Base-by-base conservation (phyloP, 805 yeast genomes). In the Ogataea corticis region DNA sequence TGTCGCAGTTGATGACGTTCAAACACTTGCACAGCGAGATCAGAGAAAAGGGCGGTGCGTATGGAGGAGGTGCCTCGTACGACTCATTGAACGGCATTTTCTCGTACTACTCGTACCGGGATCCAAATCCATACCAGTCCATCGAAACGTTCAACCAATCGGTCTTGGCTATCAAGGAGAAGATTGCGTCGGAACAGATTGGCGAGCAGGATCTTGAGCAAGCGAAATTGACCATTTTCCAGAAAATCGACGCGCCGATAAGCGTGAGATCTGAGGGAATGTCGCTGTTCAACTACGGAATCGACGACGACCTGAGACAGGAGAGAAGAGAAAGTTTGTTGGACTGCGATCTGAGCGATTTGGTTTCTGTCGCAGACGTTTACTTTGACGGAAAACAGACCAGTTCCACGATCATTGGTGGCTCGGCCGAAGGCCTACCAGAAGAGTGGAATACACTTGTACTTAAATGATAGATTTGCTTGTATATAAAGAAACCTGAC, bases 11-110 rank as follows among this genome's bases (percentile, higher is more conserved):
- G 46, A 65, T 90, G 54, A 84, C 96, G 0, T 91, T 85, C 67
- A 87, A 86, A 59, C 80, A 87, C 54, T 70, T 94, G 39, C 99
- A 94, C 65, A 79, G 88, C 11, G 96, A 90, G 52, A 82, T 94
- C 31, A 79, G 99, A 54, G 99, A 94, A 61, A 82, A 92, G 58
- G 96, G 96, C 46, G 99, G 99, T 48, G 99, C 99, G 0, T 94
- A 94, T 61, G 99, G 99, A 7, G 98, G 96, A 5, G 99, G 99
- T 3, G 86, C 96, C 4, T 69, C 78, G 7, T 94, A 83, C 63
- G 87, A 84, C 61, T 89, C 92, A 0, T 62, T 87, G 17, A 88
- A 86, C 41, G 98, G 97, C 0, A 57, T 83, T 2, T 80, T 92
- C 58, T 77, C 86, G 28, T 89, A 76, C 68, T 94, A 85, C 67